Evolutionary conservation across 73 alveolate species (phyloP).

Genomic region (Strombidium stylifer): DNA sequence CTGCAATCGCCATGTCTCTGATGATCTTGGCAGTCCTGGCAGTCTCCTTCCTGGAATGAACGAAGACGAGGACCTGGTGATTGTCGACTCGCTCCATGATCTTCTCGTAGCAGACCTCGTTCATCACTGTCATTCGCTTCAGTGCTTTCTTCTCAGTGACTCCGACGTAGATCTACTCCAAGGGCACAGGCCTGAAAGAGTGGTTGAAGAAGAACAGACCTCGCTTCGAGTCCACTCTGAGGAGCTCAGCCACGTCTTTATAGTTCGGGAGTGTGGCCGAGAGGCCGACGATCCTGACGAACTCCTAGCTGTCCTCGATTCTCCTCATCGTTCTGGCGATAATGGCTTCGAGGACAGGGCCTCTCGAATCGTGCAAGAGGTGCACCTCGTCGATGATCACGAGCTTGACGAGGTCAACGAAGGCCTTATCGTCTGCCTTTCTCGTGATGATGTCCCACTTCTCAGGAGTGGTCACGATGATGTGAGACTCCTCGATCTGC

Average conservation of each 20-base stretch:
- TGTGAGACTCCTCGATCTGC: slow-evolving; percentile 95
- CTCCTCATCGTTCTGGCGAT: slow-evolving; percentile 98
- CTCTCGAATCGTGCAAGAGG: slow-evolving; percentile 99
- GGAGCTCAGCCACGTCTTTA: slow-evolving; percentile 97
- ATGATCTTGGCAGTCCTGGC: slow-evolving; percentile 96
- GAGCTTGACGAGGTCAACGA: slow-evolving; percentile 91
- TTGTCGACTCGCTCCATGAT: slow-evolving; percentile 94
- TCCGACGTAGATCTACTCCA: slow-evolving; percentile 93
- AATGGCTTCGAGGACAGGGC: slow-evolving; percentile 99
- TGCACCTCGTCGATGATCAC: slow-evolving; percentile 99
- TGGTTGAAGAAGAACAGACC: slow-evolving; percentile 97
- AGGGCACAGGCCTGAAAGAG: slow-evolving; percentile 99
- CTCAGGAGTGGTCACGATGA: slow-evolving; percentile 99
- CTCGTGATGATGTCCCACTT: slow-evolving; percentile 99
- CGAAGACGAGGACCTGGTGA: slow-evolving; percentile 94
- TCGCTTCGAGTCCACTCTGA: slow-evolving; percentile 88
- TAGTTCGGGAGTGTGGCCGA: slow-evolving; percentile 99
- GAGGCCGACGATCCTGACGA: slow-evolving; percentile 96
- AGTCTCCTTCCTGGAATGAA: slow-evolving; percentile 99
- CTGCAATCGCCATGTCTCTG: slow-evolving; percentile 90
- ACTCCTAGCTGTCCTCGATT: slow-evolving; percentile 88
- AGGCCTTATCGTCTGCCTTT: slow-evolving; percentile 96
- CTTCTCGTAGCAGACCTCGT: slow-evolving; percentile 98
- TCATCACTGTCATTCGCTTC: slow-evolving; percentile 93
- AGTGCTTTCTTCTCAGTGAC: slow-evolving; percentile 99